phyloP scores from a whole-genome alignment of 116 monocot genomes.

The Dioscorea cayenensis region DNA sequence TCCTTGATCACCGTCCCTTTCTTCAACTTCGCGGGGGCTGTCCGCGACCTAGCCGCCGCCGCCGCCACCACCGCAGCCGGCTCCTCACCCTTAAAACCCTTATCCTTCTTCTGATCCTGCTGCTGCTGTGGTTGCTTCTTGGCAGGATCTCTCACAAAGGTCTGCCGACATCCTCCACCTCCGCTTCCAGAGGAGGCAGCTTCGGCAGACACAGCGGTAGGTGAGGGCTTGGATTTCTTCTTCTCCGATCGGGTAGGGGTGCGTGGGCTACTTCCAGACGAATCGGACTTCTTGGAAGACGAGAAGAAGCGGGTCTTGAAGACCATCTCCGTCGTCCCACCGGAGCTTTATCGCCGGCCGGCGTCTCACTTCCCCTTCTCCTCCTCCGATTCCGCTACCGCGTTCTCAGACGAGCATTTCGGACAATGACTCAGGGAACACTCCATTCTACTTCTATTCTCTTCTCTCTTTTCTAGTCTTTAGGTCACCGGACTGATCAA shows the following conservation, averaged over 20 bases:
- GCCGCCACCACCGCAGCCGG: background rate
- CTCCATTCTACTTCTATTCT: background rate
- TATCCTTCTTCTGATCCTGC: conserved; percentile 25
- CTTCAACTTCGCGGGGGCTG: conserved; percentile 29
- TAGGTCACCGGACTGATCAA: background rate
- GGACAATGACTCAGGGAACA: background rate
- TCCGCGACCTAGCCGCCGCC: background rate
- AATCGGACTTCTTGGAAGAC: conserved; percentile 34
- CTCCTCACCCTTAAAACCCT: conserved; percentile 36
- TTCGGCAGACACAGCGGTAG: background rate
- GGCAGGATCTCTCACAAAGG: background rate
- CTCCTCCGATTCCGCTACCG: background rate
- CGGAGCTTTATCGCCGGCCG: no score
- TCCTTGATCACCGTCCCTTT: conserved; percentile 9
- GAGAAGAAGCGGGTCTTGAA: conserved; percentile 51
- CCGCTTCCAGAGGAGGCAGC: background rate
- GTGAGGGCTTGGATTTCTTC: conserved; percentile 47
- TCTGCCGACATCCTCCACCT: background rate
- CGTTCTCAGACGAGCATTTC: background rate
- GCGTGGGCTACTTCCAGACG: conserved; percentile 66
- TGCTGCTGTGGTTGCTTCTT: conserved; percentile 12
- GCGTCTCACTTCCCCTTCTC: background rate
- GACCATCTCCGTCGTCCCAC: conserved; percentile 20
- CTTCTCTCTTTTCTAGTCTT: background rate
- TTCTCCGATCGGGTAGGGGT: conserved; percentile 85